Percentiles rank a stretch among this genome's conserved stretches.
phyloP scores from a whole-genome alignment of 2,329 filamentous ascomycete genomes.

The Trichoderma gracile region DNA sequence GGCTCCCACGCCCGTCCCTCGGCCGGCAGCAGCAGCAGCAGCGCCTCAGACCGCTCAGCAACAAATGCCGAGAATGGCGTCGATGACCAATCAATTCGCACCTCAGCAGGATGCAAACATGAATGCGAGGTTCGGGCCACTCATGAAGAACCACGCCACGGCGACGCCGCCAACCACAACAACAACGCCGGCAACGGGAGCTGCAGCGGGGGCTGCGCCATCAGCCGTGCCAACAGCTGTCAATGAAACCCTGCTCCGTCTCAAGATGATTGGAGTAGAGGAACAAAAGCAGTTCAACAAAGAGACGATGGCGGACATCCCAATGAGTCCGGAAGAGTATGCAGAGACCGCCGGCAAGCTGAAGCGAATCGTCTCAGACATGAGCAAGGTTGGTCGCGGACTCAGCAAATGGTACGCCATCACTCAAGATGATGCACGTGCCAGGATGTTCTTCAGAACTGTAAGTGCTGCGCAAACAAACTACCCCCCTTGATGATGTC shows the following conservation, averaged over 20 bases:
- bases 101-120: slow-evolving; percentile 48
- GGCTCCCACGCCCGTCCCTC: slow-evolving; percentile 27
- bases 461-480: slow-evolving; percentile 42
- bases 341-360: slow-evolving; percentile 49
- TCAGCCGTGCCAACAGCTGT: neutral
- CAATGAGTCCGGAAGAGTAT: slow-evolving; percentile 49
- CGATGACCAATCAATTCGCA: slow-evolving; percentile 28
- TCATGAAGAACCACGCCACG: slow-evolving; percentile 35
- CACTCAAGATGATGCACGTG: slow-evolving; percentile 51
- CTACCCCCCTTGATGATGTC: neutral
- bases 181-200: slow-evolving; percentile 5
- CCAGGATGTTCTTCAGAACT: slow-evolving; percentile 54
- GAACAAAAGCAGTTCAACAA: slow-evolving; percentile 43
- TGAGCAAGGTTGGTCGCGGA: slow-evolving; percentile 48
- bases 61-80: slow-evolving; percentile 29
- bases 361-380: slow-evolving; percentile 43
- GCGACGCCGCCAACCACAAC: slow-evolving; percentile 19
- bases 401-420: slow-evolving; percentile 51
- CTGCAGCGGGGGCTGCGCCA: neutral
- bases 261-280: slow-evolving; percentile 43
- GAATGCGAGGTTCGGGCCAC: slow-evolving; percentile 46
- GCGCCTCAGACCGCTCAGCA: slow-evolving; percentile 30
- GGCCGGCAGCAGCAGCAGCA: slow-evolving; percentile 33
- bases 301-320: slow-evolving; percentile 48
- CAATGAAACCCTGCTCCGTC: slow-evolving; percentile 34